These are phyloP conservation scores for Leucocoprinus birnbaumii DNA, from an alignment of 768 basidiomycete genomes.

Conservation along the genomic window DNA sequence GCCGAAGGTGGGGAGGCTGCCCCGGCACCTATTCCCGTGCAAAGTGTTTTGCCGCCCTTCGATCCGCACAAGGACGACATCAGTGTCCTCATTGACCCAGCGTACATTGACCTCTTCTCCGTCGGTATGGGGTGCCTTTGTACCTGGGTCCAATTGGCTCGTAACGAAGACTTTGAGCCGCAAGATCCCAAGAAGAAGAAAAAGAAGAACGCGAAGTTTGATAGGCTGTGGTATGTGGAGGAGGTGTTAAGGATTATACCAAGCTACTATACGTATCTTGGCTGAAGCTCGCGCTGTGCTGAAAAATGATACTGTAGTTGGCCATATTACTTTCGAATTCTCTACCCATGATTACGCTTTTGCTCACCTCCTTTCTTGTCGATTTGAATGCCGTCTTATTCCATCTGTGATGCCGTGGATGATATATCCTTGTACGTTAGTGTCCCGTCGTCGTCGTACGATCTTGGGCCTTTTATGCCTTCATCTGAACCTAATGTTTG, in stretches of 20 bases:
- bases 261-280: constrained; percentile 31
- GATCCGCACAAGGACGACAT: constrained; percentile 58
- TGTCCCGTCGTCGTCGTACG: background rate
- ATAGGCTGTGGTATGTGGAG: constrained; percentile 42
- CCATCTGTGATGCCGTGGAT: background rate
- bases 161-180: constrained; percentile 22
- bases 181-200: constrained; percentile 31
- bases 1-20: constrained; percentile 21
- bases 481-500: background rate
- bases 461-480: background rate
- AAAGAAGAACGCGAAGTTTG: constrained; percentile 32
- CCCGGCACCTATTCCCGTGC: constrained; percentile 26
- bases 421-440: background rate
- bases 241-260: constrained; percentile 34
- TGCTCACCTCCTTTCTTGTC: too few relatives aligned
- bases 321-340: too few relatives aligned
- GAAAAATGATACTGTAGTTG: too few relatives aligned
- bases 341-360: too few relatives aligned
- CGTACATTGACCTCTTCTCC: constrained; percentile 35
- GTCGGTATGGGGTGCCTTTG: constrained; percentile 62
- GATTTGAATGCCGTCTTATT: background rate
- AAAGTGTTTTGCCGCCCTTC: constrained; percentile 31
- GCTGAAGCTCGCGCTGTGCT: background rate
- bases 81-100: constrained; percentile 51
- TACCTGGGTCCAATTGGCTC: constrained; percentile 67